Conservation (phyloP, 2,329 filamentous ascomycete genomes). For the Ceratocystis diversiconidia region DNA sequence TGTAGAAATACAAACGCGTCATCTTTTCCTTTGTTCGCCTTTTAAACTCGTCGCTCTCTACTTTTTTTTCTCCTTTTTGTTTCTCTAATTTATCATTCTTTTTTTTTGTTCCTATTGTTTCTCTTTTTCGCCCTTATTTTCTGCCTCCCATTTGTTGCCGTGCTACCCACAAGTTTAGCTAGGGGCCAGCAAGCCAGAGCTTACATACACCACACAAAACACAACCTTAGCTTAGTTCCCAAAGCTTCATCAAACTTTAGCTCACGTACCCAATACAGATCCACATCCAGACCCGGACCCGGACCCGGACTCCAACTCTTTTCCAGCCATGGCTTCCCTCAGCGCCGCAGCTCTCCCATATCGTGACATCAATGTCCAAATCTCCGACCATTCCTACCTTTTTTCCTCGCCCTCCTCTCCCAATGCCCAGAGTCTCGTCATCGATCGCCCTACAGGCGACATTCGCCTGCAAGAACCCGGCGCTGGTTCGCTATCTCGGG, state of each 20-base stretch:
- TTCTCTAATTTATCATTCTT: background rate
- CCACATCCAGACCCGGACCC: background rate
- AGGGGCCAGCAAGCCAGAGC: background rate
- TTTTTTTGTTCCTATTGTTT: background rate
- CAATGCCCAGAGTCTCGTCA: slow-evolving; percentile 69
- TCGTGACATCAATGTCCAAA: slow-evolving; percentile 93
- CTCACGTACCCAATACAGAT: background rate
- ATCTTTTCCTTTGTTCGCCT: background rate
- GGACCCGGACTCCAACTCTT: background rate
- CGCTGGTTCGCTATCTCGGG: slow-evolving; percentile 58
- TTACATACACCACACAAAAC: background rate
- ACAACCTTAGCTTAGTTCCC: background rate
- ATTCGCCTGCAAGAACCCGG: slow-evolving; percentile 70
- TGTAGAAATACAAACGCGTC: background rate
- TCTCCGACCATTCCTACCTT: slow-evolving; percentile 80
- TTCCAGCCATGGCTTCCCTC: slow-evolving; percentile 27
- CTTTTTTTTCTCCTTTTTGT: background rate
- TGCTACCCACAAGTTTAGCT: background rate
- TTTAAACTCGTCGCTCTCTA: slow-evolving; percentile 1
- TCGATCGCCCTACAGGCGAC: slow-evolving; percentile 87
- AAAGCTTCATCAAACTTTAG: background rate
- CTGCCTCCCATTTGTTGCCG: background rate
- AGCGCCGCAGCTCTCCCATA: slow-evolving; percentile 47
- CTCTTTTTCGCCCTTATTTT: background rate
- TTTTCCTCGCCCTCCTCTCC: slow-evolving; percentile 93